A percentile compares a stretch with the other conserved stretches of the same genome.
Conservation (phyloP, 1,139 yeast species). For the Geotrichum australiense region DNA sequence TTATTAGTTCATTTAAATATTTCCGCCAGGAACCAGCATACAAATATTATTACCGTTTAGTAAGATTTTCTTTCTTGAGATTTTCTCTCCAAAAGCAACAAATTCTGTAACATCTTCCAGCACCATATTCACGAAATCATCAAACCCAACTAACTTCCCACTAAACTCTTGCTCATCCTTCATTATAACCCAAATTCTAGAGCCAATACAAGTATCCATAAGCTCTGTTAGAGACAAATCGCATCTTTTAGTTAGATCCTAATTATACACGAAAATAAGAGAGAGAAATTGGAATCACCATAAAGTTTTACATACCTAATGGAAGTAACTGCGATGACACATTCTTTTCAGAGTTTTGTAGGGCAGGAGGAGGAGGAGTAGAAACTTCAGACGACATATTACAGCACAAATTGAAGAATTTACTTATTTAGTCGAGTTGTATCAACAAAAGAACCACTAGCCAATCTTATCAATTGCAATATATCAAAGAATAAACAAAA, state of each 20-base stretch:
- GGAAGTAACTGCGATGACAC: constrained; percentile 10
- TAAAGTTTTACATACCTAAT: constrained; percentile 10
- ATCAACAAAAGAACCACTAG: neutral
- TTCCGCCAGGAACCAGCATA: constrained; percentile 42
- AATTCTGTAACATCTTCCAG: constrained; percentile 72
- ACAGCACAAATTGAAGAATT: constrained; percentile 2
- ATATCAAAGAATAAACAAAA: no score
- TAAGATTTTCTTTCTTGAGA: constrained; percentile 57
- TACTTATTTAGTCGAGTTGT: neutral
- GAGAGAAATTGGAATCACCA: constrained; percentile 34
- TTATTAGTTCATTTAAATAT: constrained; percentile 6
- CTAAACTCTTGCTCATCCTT: constrained; percentile 66
- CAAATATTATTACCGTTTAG: constrained; percentile 85
- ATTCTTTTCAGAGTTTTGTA: neutral
- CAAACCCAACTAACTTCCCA: constrained; percentile 86
- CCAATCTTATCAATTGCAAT: neutral
- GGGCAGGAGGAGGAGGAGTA: neutral
- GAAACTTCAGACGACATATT: constrained; percentile 1
- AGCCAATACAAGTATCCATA: constrained; percentile 82
- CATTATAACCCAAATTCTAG: constrained; percentile 70
- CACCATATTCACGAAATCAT: constrained; percentile 91
- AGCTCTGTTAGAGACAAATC: constrained; percentile 47
- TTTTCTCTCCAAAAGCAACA: constrained; percentile 39
- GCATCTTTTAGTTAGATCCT: neutral
- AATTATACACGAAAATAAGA: constrained; percentile 37